Evolutionary conservation across 176 grass and related monocot species (phyloP), one percentile per base, ranked within the genome.

Genomic region (Elymus sibiricus): DNA sequence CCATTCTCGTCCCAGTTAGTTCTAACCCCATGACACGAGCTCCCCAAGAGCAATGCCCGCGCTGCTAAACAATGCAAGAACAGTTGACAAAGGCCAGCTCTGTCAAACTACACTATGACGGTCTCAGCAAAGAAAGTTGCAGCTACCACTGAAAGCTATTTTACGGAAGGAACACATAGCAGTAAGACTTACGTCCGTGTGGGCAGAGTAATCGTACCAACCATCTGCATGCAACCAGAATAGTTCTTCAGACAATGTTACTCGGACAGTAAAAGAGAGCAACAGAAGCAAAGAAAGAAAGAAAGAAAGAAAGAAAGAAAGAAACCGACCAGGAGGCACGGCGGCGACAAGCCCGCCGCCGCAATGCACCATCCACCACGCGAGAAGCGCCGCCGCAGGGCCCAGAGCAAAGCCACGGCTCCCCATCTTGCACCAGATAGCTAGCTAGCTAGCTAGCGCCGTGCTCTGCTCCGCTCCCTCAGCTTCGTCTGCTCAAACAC

Each of bases 131-230:
- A 25, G 29, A 64, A 71, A 34, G 2, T 34, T 34, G 2, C 32
- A 34, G 32, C 29, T 29, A 34, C 4, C 32, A 34, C 32, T 34
- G 32, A 34, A 34, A 34, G 3, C 32, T 34, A 34, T 34, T 34
- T 34, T 5, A 34, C 4, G 4, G 32, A 34, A 34, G 32, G 32
- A 34, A 34, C 32, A 34, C 32, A 34, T 34, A 34, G 32, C 4
- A 34, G 4, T 32, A 40, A 78, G 71, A 88, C 90, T 91, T 91
- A 91, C 90, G 27, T 91, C 90, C 1, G 90, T 91, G 90, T 91
- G 85, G 82, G 90, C 90, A 32, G 86, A 7, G 82, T 91, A 91
- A 72, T 91, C 90, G 78, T 91, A 91, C 82, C 90, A 88, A 11
- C 86, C 90, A 91, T 19, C 90, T 91, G 90, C 85, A 76, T 76